A percentile compares a stretch with the other conserved stretches of the same genome.
phyloP scores from a whole-genome alignment of 1,284 basidiomycete species.

The Cryptococcus deneoformans region DNA sequence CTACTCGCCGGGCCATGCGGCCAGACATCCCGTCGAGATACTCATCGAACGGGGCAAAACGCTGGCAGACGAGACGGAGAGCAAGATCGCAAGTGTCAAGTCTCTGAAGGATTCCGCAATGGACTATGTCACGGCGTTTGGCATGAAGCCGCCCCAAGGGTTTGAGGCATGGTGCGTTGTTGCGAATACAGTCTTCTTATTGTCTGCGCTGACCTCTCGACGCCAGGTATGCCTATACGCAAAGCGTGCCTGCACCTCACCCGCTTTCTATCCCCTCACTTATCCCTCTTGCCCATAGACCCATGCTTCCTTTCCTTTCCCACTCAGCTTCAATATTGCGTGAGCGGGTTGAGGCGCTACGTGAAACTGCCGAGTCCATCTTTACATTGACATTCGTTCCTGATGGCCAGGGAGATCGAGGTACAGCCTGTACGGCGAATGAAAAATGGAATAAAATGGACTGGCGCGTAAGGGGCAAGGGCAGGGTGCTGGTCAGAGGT shows the following conservation, averaged over 20 bases:
- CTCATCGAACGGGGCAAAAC: constrained; percentile 30
- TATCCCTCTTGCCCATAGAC: constrained; percentile 32
- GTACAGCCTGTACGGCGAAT: constrained; percentile 27
- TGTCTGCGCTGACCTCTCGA: too few species aligned
- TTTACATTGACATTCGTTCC: constrained; percentile 37
- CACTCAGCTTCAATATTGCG: constrained; percentile 26
- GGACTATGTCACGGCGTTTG: constrained; percentile 33
- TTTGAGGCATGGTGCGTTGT: constrained; percentile 40
- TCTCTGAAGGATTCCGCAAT: constrained; percentile 29
- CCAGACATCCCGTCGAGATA: constrained; percentile 33
- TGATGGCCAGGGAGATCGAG: constrained; percentile 35
- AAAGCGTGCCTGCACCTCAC: constrained; percentile 7
- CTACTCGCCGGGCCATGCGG: not conserved
- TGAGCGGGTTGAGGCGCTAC: constrained; percentile 18
- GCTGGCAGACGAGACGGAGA: constrained; percentile 20
- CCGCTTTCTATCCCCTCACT: constrained; percentile 26
- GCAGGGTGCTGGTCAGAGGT: constrained; percentile 29
- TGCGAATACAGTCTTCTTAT: not conserved
- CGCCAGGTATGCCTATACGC: constrained; percentile 19
- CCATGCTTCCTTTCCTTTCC: constrained; percentile 35
- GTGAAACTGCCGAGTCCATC: constrained; percentile 9
- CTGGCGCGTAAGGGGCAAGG: constrained; percentile 23
- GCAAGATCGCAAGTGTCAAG: constrained; percentile 19
- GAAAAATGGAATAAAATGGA: constrained; percentile 19
- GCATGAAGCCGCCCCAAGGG: constrained; percentile 37